These are phyloP conservation scores for Tetraselmis striata DNA, from an alignment of 139 green algal genomes.

Conservation along the genomic window DNA sequence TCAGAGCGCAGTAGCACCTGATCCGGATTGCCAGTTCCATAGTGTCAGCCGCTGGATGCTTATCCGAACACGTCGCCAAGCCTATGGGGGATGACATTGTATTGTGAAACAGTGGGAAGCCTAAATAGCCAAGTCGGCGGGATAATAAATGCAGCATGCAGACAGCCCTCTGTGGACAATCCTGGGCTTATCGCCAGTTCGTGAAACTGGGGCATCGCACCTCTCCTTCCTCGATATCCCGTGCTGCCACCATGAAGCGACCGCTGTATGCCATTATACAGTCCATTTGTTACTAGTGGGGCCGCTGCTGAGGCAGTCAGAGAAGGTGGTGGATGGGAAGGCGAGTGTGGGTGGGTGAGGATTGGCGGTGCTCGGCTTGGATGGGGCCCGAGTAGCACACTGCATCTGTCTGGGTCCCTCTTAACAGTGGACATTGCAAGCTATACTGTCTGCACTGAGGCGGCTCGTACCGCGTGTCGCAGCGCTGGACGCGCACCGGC, in stretches of 20 bases:
- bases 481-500: neutral
- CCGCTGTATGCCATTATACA: neutral
- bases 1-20: neutral
- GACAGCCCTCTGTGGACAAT: too few species aligned
- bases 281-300: too few species aligned
- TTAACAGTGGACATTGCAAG: neutral
- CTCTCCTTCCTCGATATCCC: neutral
- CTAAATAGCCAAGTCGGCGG: neutral
- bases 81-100: neutral
- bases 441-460: neutral
- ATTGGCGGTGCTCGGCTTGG: neutral
- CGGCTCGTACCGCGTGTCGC: neutral
- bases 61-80: neutral
- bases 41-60: too few species aligned
- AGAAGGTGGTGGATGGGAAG: too few species aligned
- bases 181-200: too few species aligned
- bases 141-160: neutral
- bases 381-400: neutral
- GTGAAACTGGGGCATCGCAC: neutral
- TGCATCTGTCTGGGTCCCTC: too few species aligned
- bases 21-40: neutral
- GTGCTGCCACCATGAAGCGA: neutral
- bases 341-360: neutral
- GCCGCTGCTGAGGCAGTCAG: too few species aligned
- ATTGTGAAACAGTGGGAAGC: neutral